Evolutionary conservation across 768 basidiomycete species (phyloP).

Genomic region (Calocybe cyanea): DNA sequence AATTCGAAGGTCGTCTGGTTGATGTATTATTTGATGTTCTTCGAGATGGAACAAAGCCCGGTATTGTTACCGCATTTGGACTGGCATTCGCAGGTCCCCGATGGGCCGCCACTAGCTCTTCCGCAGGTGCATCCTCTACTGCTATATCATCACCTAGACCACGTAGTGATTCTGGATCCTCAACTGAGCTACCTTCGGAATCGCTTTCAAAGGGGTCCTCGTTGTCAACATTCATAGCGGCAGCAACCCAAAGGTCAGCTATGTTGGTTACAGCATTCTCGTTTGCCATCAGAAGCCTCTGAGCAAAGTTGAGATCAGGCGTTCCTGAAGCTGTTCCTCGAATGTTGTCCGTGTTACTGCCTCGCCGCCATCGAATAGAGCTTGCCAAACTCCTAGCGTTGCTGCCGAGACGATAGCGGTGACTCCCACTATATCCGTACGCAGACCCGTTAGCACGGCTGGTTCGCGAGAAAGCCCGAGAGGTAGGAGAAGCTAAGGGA

Average conservation of each 20-base stretch:
- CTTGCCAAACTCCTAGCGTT: slow-evolving; percentile 51
- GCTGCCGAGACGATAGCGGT: slow-evolving; percentile 53
- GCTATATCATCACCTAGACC: slow-evolving; percentile 28
- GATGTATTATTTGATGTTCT: slow-evolving; percentile 25
- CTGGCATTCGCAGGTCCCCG: slow-evolving; percentile 14
- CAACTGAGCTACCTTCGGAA: slow-evolving; percentile 36
- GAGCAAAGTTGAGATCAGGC: slow-evolving; percentile 78
- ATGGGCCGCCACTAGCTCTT: slow-evolving; percentile 18
- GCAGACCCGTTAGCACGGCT: slow-evolving; percentile 72
- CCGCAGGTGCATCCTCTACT: slow-evolving; percentile 20
- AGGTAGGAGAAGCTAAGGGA: slow-evolving; percentile 39
- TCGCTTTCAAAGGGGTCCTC: slow-evolving; percentile 76
- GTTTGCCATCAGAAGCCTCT: slow-evolving; percentile 86
- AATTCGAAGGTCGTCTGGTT: slow-evolving; percentile 22
- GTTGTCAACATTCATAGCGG: slow-evolving; percentile 92
- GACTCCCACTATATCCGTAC: slow-evolving; percentile 67
- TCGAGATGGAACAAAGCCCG: slow-evolving; percentile 23
- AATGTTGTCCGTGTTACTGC: slow-evolving; percentile 43
- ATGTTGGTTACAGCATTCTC: slow-evolving; percentile 93
- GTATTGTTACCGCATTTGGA: slow-evolving; percentile 20
- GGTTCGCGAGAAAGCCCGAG: slow-evolving; percentile 49
- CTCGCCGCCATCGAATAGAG: slow-evolving; percentile 47
- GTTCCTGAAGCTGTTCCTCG: slow-evolving; percentile 34
- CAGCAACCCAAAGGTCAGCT: slow-evolving; percentile 95
- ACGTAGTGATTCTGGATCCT: slow-evolving; percentile 18